Percentiles rank a stretch among this genome's conserved stretches.
Evolutionary conservation across 768 basidiomycete species (phyloP).

Genomic region (Pulveroboletus frians): DNA sequence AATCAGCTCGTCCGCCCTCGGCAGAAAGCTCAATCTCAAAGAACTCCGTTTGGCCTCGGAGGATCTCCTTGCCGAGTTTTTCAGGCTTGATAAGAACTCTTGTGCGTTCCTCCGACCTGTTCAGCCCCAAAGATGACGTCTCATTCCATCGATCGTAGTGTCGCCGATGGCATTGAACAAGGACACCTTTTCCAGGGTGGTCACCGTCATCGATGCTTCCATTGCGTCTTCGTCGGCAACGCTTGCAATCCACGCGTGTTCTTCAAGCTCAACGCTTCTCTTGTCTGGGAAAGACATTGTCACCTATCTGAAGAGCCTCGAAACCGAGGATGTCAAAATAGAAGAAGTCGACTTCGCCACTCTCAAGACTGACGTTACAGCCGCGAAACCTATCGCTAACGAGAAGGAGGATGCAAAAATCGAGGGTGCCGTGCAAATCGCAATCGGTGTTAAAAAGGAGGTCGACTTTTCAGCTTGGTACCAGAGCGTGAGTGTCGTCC

Average conservation of each 20-base stretch:
- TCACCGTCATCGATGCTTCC: slow-evolving; percentile 73
- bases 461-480: slow-evolving; percentile 95
- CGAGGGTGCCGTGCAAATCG: slow-evolving; percentile 86
- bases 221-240: slow-evolving; percentile 59
- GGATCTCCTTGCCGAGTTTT: slow-evolving; percentile 83
- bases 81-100: slow-evolving; percentile 79
- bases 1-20: slow-evolving; percentile 69
- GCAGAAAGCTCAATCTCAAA: slow-evolving; percentile 77
- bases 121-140: background rate
- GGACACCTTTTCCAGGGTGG: slow-evolving; percentile 61
- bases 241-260: slow-evolving; percentile 73
- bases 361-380: slow-evolving; percentile 45
- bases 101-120: slow-evolving; percentile 44
- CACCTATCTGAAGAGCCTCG: slow-evolving; percentile 65
- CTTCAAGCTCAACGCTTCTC: slow-evolving; percentile 70
- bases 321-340: slow-evolving; percentile 59
- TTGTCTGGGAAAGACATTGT: slow-evolving; percentile 72
- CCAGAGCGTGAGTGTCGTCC: slow-evolving; percentile 60
- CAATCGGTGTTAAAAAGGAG: slow-evolving; percentile 93
- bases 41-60: slow-evolving; percentile 82
- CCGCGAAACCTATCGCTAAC: slow-evolving; percentile 36
- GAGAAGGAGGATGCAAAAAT: slow-evolving; percentile 76
- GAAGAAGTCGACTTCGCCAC: slow-evolving; percentile 70
- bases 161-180: slow-evolving; percentile 72
- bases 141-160: slow-evolving; percentile 42